A percentile compares a stretch with the other conserved stretches of the same genome.
Evolutionary conservation across 306 rosid genomes (phyloP).

Genomic region (Vigna angularis): DNA sequence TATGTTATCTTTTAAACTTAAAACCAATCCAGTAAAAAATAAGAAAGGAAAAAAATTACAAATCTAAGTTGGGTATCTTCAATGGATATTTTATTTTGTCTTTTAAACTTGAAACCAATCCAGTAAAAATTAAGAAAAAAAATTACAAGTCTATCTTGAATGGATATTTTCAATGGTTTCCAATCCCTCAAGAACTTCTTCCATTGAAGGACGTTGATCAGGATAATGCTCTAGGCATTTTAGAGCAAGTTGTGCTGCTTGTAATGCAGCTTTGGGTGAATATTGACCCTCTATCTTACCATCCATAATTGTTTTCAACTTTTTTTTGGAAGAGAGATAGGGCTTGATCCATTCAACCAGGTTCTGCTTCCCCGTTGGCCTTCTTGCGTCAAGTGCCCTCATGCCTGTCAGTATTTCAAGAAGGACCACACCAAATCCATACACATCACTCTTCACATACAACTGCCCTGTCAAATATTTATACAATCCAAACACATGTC

Average conservation of each 20-base stretch:
- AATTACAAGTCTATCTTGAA: neutral
- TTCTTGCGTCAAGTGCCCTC: slow-evolving; percentile 58
- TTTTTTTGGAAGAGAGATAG: slow-evolving; percentile 51
- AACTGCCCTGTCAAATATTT: slow-evolving; percentile 36
- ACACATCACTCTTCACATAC: slow-evolving; percentile 89
- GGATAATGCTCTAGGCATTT: slow-evolving; percentile 70
- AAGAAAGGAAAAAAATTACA: too few relatives aligned
- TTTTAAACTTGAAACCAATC: too few relatives aligned
- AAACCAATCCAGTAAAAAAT: too few relatives aligned
- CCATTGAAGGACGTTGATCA: slow-evolving; percentile 80
- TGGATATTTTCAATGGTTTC: slow-evolving; percentile 56
- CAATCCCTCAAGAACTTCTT: slow-evolving; percentile 69
- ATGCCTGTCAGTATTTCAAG: slow-evolving; percentile 67
- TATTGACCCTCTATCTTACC: slow-evolving; percentile 76
- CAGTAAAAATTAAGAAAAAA: too few relatives aligned
- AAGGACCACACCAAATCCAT: slow-evolving; percentile 87
- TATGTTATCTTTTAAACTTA: too few relatives aligned
- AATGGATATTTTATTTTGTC: too few relatives aligned
- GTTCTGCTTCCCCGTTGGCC: slow-evolving; percentile 64
- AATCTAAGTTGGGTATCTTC: too few relatives aligned
- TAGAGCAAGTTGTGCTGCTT: slow-evolving; percentile 60
- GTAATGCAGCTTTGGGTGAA: slow-evolving; percentile 61
- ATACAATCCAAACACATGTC: slow-evolving; percentile 18
- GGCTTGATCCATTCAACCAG: slow-evolving; percentile 78
- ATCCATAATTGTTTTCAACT: slow-evolving; percentile 70